These are phyloP conservation scores for Daldinia bambusicola DNA, from an alignment of 495 filamentous ascomycete genomes.

Conservation along the genomic window DNA sequence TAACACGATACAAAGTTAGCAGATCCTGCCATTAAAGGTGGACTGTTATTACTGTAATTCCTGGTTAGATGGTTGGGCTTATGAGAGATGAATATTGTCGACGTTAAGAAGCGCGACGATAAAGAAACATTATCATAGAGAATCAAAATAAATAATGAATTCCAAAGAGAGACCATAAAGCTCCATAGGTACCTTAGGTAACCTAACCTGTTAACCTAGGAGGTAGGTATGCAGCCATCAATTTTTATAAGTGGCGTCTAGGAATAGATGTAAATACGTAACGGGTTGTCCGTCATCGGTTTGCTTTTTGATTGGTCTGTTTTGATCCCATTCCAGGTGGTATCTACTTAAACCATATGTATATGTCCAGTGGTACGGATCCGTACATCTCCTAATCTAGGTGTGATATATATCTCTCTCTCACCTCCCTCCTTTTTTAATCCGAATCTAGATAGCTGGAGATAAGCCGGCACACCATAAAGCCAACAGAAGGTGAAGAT, in stretches of 20 bases:
- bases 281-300: conserved; percentile 8
- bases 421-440: conserved; percentile 8
- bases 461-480: conserved; percentile 6
- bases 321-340: background rate
- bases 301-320: background rate
- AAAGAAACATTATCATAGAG: conserved; percentile 31
- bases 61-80: conserved; percentile 34
- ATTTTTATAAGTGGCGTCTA: background rate
- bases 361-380: background rate
- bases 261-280: background rate
- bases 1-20: conserved; percentile 25
- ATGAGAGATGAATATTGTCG: conserved; percentile 26
- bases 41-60: conserved; percentile 10
- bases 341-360: background rate
- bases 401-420: conserved; percentile 6
- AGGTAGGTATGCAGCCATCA: background rate
- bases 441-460: background rate
- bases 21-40: conserved; percentile 17
- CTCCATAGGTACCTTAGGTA: too few relatives aligned
- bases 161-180: background rate
- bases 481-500: conserved; percentile 2
- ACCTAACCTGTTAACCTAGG: too few relatives aligned
- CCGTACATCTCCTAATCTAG: too few relatives aligned
- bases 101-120: conserved; percentile 32
- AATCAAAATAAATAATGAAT: conserved; percentile 39